Conservation (phyloP, 495 filamentous ascomycete genomes). For the Platismatia glauca region DNA sequence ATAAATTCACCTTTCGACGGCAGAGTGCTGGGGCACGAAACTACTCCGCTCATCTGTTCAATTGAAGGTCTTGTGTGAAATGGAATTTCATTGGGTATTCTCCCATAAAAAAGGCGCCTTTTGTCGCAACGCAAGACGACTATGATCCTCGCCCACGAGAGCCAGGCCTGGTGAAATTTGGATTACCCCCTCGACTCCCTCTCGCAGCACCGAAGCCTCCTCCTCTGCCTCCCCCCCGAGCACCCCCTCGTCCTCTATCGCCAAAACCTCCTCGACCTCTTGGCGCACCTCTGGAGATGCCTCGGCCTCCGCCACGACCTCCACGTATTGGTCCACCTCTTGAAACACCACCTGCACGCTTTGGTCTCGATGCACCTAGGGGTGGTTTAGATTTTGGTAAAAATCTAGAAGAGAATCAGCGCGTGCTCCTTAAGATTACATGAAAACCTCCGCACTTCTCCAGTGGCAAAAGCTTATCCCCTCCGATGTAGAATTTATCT, state of each 20-base stretch:
- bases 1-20: neutral
- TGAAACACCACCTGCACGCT: slow-evolving; percentile 48
- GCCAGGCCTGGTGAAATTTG: slow-evolving; percentile 23
- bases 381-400: slow-evolving; percentile 87
- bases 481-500: slow-evolving; percentile 93
- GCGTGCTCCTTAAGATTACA: neutral
- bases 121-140: slow-evolving; percentile 16
- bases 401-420: slow-evolving; percentile 48
- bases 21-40: neutral
- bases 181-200: slow-evolving; percentile 22
- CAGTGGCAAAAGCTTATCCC: slow-evolving; percentile 86
- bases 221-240: slow-evolving; percentile 41
- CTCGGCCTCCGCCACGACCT: slow-evolving; percentile 36
- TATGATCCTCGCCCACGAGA: slow-evolving; percentile 25
- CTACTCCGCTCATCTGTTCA: neutral
- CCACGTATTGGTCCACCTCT: slow-evolving; percentile 40
- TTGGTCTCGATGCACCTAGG: slow-evolving; percentile 52
- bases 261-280: slow-evolving; percentile 34
- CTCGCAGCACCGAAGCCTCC: slow-evolving; percentile 21
- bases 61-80: neutral
- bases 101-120: neutral
- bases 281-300: slow-evolving; percentile 38
- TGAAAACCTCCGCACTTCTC: slow-evolving; percentile 51
- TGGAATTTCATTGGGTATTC: slow-evolving; percentile 1
- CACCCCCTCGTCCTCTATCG: slow-evolving; percentile 29